phyloP scores from a whole-genome alignment of 2,329 filamentous ascomycete genomes.

The Colletotrichum theobromicola region DNA sequence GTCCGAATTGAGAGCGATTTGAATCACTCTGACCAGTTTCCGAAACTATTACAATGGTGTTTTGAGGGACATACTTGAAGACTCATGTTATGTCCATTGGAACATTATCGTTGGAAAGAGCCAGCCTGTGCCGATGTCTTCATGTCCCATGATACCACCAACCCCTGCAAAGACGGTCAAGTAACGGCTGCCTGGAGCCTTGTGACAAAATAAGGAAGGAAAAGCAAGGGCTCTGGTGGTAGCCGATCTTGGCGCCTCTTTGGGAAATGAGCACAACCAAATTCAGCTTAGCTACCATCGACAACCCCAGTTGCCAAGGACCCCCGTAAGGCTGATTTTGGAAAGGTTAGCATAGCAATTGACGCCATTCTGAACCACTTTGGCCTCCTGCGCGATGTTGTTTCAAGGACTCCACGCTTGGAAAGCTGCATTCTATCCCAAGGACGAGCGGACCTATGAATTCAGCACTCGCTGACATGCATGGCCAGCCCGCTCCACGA shows the following conservation, averaged over 20 bases:
- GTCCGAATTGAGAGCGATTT: neutral
- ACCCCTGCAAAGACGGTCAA: neutral
- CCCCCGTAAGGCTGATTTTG: neutral
- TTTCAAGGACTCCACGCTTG: neutral
- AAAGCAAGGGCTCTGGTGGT: neutral
- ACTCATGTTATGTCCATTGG: no score
- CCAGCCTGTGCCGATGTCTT: neutral
- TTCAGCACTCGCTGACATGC: neutral
- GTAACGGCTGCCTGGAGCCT: neutral
- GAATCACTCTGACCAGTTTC: no score
- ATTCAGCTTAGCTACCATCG: neutral
- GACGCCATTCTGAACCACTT: neutral
- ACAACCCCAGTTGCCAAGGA: neutral
- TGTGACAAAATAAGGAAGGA: neutral
- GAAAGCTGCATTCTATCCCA: neutral
- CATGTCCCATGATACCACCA: no score
- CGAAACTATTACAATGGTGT: no score
- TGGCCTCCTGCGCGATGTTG: neutral
- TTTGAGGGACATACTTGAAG: no score
- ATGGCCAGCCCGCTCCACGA: neutral
- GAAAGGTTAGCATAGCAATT: neutral
- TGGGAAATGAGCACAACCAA: neutral
- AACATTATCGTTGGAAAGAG: neutral
- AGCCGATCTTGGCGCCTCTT: neutral
- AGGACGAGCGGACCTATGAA: neutral